Evolutionary conservation across 345 rosid species (phyloP).

Genomic region (Boechera retrofracta): DNA sequence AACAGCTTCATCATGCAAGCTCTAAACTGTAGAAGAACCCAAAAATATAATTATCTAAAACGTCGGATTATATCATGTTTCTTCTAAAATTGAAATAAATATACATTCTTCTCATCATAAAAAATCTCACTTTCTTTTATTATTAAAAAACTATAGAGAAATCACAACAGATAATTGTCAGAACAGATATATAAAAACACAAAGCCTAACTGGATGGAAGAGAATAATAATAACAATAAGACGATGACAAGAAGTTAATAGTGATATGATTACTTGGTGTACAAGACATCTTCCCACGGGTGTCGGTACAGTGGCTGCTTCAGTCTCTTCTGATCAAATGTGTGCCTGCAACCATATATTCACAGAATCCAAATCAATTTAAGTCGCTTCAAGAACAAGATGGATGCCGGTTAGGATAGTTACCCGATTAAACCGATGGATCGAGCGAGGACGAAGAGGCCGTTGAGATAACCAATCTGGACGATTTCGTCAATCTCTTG

Average conservation of each 20-base stretch:
- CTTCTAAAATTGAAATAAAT: not conserved
- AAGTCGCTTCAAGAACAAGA: not conserved
- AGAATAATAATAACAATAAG: not conserved
- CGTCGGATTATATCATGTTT: not conserved
- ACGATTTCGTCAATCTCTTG: conserved; percentile 93
- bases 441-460: conserved; percentile 93
- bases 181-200: not conserved
- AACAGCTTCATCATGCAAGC: no score
- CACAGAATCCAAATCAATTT: not conserved
- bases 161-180: not conserved
- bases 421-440: conserved; percentile 92
- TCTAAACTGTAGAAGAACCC: no score
- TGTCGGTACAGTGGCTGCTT: conserved; percentile 95
- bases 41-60: no score
- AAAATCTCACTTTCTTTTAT: not conserved
- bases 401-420: conserved; percentile 25
- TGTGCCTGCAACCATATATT: conserved; percentile 59
- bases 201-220: conserved; percentile 7
- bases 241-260: not conserved
- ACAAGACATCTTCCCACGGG: conserved; percentile 99
- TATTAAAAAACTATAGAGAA: not conserved
- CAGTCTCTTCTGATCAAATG: conserved; percentile 95
- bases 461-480: conserved; percentile 84
- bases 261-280: conserved; percentile 65
- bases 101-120: not conserved